Conservation (phyloP, 768 basidiomycete species). For the Trametes cingulata region DNA sequence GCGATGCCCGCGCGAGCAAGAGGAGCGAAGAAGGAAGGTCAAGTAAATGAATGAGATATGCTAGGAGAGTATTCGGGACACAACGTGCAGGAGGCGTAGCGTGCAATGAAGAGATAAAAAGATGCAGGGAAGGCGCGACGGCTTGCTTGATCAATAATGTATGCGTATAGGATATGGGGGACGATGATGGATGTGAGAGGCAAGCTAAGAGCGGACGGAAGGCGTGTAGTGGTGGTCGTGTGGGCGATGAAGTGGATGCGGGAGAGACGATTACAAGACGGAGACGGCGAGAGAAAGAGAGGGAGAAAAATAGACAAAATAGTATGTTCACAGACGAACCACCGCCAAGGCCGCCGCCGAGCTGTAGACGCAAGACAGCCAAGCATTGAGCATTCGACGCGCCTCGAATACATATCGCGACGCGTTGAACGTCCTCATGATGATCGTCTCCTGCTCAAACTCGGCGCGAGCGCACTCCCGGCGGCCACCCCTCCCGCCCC, state of each 20-base stretch:
- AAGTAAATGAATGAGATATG: no score
- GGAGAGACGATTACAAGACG: background rate
- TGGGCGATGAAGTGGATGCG: background rate
- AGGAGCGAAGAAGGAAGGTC: no score
- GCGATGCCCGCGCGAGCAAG: no score
- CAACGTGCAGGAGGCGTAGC: no score
- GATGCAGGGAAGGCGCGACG: no score
- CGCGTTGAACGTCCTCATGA: background rate
- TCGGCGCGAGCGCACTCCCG: background rate
- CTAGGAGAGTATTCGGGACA: no score
- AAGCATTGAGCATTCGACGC: background rate
- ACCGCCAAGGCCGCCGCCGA: background rate
- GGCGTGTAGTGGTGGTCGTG: background rate
- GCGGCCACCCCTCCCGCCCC: background rate
- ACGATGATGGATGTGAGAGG: background rate
- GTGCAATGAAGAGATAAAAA: background rate
- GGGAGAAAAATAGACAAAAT: background rate
- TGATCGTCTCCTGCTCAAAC: conserved; percentile 11
- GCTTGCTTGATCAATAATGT: conserved; percentile 3
- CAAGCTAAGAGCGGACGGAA: background rate
- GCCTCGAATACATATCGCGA: background rate
- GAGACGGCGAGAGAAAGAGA: background rate
- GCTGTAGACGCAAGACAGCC: background rate
- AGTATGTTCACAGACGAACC: background rate
- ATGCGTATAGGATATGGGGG: background rate